Evolutionary conservation across 1,284 basidiomycete species (phyloP), one percentile per base, ranked within the genome.

Genomic region (Apiotrichum akiyoshidainum): DNA sequence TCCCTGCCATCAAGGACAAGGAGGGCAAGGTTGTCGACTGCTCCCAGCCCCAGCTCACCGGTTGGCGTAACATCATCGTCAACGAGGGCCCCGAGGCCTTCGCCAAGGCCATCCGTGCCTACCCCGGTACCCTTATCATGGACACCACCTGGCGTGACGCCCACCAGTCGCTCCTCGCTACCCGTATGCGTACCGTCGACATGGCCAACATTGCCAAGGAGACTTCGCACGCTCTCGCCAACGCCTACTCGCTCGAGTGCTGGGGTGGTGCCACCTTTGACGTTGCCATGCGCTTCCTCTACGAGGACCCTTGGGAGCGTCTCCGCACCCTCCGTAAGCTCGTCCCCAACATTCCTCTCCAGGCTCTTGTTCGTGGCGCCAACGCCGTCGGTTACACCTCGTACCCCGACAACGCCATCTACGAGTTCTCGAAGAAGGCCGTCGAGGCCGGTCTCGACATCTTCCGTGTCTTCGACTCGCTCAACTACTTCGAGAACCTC

Each of bases 221-320:
- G 83, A 99, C 96, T 1, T 91, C 88, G 71, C 88, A 91, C 78
- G 95, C 94, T 10, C 83, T 99, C 55, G 86, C 91, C 52, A 99
- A 98, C 73, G 91, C 96, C 21, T 99, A 93, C 82, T 90, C 90
- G 74, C 80, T 99, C 66, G 96, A 99, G 78, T 98, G 95, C 83
- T 99, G 96, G 96, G 96, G 96, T 74, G 96, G 96, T 66, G 96
- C 96, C 49, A 99, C 96, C 6, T 99, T 99, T 74, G 96, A 99
- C 78, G 96, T 99, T 51, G 90, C 96, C 37, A 98, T 99, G 95
- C 88, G 95, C 58, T 99, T 99, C 89, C 81, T 99, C 75, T 98
- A 99, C 78, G 96, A 99, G 79, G 96, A 99, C 80, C 96, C 96
- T 70, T 99, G 96, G 96, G 95, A 98, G 78, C 86, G 96, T 70